phyloP scores from a whole-genome alignment of 2,329 filamentous ascomycete species.

The Xylariaceae sp. region DNA sequence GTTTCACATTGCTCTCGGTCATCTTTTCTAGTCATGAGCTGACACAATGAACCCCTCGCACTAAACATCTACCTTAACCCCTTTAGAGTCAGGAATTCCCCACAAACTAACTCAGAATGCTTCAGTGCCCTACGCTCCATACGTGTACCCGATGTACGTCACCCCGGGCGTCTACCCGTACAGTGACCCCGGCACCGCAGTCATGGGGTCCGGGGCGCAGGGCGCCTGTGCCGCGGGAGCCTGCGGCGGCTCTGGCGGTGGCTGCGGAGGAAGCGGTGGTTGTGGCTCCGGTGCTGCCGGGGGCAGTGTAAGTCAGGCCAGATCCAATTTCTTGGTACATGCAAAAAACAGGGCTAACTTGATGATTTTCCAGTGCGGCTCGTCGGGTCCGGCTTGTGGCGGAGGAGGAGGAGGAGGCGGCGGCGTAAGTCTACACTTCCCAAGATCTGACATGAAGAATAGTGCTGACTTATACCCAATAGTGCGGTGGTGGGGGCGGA shows the following conservation, averaged over 20 bases:
- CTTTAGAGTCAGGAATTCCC: too few species aligned
- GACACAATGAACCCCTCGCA: too few species aligned
- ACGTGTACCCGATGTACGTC: slow-evolving; percentile 49
- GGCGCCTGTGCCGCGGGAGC: slow-evolving; percentile 37
- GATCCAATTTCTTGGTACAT: neutral
- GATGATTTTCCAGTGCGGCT: slow-evolving; percentile 21
- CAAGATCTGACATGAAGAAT: too few species aligned
- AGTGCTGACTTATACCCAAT: too few species aligned
- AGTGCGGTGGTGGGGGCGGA: slow-evolving; percentile 13
- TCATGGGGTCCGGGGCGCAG: slow-evolving; percentile 38
- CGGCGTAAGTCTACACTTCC: slow-evolving; percentile 23
- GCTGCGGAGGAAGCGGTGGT: slow-evolving; percentile 34
- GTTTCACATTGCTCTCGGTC: slow-evolving; percentile 20
- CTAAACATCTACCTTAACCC: too few species aligned
- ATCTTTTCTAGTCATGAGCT: neutral
- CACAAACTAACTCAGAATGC: neutral
- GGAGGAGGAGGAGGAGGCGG: slow-evolving; percentile 33
- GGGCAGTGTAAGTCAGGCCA: slow-evolving; percentile 19
- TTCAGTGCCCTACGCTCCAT: slow-evolving; percentile 29
- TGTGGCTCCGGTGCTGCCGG: slow-evolving; percentile 37
- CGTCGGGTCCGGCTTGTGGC: slow-evolving; percentile 33
- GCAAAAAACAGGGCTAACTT: neutral
- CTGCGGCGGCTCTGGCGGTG: slow-evolving; percentile 40
- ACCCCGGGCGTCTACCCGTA: slow-evolving; percentile 51
- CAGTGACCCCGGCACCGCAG: slow-evolving; percentile 42